Evolutionary conservation across 2,329 filamentous ascomycete species (phyloP).

Genomic region (Colletotrichum chrysophilum): DNA sequence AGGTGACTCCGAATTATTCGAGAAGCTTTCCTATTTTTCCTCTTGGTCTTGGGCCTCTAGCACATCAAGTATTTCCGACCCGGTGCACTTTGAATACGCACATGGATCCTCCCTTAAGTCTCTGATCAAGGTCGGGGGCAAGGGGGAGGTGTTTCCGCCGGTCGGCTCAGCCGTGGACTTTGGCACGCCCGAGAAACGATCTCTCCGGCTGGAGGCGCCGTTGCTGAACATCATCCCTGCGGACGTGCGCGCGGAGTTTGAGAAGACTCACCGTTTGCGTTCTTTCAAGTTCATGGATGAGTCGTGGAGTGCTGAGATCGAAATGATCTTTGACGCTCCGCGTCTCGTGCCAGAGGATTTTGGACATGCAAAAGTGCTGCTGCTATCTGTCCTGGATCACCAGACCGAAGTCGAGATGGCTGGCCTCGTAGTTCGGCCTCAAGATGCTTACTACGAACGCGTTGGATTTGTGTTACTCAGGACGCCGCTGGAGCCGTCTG

Average conservation of each 20-base stretch:
- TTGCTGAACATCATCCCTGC: rapidly evolving
- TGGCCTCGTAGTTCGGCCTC: neutral
- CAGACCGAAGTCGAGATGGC: rapidly evolving
- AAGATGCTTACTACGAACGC: neutral
- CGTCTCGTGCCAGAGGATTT: rapidly evolving
- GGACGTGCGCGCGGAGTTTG: rapidly evolving
- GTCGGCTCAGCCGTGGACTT: rapidly evolving
- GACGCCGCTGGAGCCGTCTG: rapidly evolving
- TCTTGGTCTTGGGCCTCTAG: neutral
- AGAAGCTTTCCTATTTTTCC: rapidly evolving
- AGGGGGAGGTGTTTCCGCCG: rapidly evolving
- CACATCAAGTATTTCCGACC: rapidly evolving
- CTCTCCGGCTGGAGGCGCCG: neutral
- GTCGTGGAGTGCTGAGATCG: rapidly evolving
- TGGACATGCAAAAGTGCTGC: rapidly evolving
- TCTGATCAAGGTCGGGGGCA: neutral
- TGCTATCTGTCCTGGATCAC: rapidly evolving
- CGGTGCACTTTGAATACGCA: neutral
- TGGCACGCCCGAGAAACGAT: rapidly evolving
- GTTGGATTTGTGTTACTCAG: rapidly evolving
- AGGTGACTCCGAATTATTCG: rapidly evolving
- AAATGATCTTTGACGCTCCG: neutral
- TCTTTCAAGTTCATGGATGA: neutral
- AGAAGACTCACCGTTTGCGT: rapidly evolving
- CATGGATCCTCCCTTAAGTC: no score